A percentile compares a stretch with the other conserved stretches of the same genome.
phyloP scores from a whole-genome alignment of 1,284 basidiomycete species.

The Ustilago vetiveriae region DNA sequence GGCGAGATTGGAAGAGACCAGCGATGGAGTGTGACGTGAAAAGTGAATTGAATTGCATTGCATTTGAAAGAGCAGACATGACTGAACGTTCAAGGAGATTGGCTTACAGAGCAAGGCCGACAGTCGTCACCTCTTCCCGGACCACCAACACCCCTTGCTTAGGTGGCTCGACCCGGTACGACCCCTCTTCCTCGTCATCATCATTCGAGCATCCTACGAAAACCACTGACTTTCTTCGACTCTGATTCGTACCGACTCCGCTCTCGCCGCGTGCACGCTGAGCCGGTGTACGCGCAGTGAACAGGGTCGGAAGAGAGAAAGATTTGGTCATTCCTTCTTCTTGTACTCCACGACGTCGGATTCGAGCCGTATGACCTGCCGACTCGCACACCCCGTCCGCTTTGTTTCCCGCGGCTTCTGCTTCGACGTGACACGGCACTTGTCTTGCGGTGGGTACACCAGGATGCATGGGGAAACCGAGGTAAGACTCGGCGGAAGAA shows the following conservation, averaged over 20 bases:
- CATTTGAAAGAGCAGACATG: too few species aligned
- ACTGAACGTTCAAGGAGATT: too few species aligned
- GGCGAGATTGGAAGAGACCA: too few species aligned
- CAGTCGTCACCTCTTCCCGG: not conserved
- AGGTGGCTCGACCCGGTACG: conserved; percentile 4
- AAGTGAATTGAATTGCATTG: conserved; percentile 4
- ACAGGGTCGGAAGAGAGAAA: conserved; percentile 17
- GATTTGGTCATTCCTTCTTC: conserved; percentile 1
- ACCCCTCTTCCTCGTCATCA: not conserved
- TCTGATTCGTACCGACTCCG: not conserved
- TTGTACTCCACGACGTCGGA: not conserved
- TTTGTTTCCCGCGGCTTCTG: too few species aligned
- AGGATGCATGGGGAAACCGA: not conserved
- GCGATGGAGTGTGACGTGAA: not conserved
- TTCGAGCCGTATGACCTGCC: conserved; percentile 10
- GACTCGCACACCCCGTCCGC: not conserved
- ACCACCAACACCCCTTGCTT: conserved; percentile 13
- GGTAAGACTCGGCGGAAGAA: conserved; percentile 14
- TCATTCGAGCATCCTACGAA: not conserved
- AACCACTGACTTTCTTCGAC: conserved; percentile 5
- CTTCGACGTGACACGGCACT: not conserved
- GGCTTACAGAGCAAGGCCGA: conserved; percentile 18
- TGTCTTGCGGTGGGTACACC: not conserved
- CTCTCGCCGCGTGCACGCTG: conserved; percentile 16
- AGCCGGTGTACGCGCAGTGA: conserved; percentile 17